Percentiles rank a stretch among this genome's conserved stretches.
Evolutionary conservation across 495 filamentous ascomycete species (phyloP).

Genomic region (Aspergillus conjunctus): DNA sequence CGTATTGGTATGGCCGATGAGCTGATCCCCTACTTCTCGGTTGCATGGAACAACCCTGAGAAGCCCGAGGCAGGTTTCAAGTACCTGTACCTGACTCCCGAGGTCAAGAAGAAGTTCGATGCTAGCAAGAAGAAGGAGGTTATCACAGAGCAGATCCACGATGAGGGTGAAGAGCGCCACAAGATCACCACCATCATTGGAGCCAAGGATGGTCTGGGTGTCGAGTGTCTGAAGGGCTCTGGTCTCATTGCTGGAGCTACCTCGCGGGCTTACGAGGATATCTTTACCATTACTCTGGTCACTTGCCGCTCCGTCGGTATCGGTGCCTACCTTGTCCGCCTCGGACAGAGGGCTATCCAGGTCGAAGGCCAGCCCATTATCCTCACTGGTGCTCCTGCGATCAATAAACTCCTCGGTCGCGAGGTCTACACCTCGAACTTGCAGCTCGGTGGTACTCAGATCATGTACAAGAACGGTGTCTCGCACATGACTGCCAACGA

Average conservation of each 20-base stretch:
- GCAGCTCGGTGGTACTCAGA: slow-evolving; percentile 98
- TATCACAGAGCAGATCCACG: slow-evolving; percentile 81
- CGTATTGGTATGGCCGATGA: slow-evolving; percentile 96
- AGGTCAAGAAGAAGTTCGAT: slow-evolving; percentile 85
- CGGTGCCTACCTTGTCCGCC: slow-evolving; percentile 95
- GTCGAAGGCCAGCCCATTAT: slow-evolving; percentile 99
- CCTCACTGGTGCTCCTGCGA: slow-evolving; percentile 92
- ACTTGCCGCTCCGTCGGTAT: slow-evolving; percentile 98
- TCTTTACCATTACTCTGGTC: slow-evolving; percentile 97
- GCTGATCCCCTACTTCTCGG: slow-evolving; percentile 93
- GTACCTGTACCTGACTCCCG: slow-evolving; percentile 93
- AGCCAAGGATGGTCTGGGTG: slow-evolving; percentile 93
- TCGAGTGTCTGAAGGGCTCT: slow-evolving; percentile 95
- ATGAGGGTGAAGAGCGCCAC: slow-evolving; percentile 87
- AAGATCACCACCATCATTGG: slow-evolving; percentile 95
- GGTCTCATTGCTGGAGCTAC: slow-evolving; percentile 98
- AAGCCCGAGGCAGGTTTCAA: slow-evolving; percentile 94
- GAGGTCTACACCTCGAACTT: slow-evolving; percentile 99
- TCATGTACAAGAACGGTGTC: slow-evolving; percentile 99
- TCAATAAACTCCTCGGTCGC: slow-evolving; percentile 97
- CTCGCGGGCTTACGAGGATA: slow-evolving; percentile 95
- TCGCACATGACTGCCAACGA: slow-evolving; percentile 98
- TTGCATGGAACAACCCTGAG: slow-evolving; percentile 87
- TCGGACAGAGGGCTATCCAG: slow-evolving; percentile 97
- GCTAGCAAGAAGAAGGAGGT: slow-evolving; percentile 79